Conservation (phyloP, 192 early-diverging fungal species). For the Radiomyces spectabilis region DNA sequence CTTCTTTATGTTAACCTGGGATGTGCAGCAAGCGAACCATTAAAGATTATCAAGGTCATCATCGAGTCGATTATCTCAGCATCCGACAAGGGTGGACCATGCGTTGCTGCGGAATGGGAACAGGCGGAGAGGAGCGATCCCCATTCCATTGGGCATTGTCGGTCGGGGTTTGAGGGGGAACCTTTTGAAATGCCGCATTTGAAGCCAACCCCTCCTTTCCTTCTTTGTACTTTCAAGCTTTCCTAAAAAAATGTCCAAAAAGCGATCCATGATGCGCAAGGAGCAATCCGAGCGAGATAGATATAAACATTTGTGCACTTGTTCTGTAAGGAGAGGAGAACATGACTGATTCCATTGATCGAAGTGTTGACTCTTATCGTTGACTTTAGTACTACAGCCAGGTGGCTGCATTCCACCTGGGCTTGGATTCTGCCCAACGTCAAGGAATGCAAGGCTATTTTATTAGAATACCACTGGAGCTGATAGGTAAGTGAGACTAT, state of each 20-base stretch:
- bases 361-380: not conserved
- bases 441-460: conserved; percentile 32
- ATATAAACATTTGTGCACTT: conserved; percentile 20
- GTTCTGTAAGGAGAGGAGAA: conserved; percentile 10
- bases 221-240: too few species aligned
- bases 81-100: too few species aligned
- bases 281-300: conserved; percentile 28
- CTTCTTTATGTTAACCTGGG: too few species aligned
- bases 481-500: conserved; percentile 30
- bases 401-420: conserved; percentile 25
- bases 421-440: conserved; percentile 26
- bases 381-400: conserved; percentile 22
- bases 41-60: too few species aligned
- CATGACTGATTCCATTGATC: not conserved
- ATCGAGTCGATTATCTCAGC: too few species aligned
- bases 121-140: too few species aligned
- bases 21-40: too few species aligned
- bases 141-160: too few species aligned
- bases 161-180: too few species aligned
- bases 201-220: too few species aligned
- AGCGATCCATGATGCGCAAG: conserved; percentile 15
- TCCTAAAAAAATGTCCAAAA: conserved; percentile 18
- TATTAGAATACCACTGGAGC: conserved; percentile 36
- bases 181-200: too few species aligned
- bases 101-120: too few species aligned